Conservation (phyloP, 371 early-diverging fungal genomes). For the Cokeromyces recurvatus region DNA sequence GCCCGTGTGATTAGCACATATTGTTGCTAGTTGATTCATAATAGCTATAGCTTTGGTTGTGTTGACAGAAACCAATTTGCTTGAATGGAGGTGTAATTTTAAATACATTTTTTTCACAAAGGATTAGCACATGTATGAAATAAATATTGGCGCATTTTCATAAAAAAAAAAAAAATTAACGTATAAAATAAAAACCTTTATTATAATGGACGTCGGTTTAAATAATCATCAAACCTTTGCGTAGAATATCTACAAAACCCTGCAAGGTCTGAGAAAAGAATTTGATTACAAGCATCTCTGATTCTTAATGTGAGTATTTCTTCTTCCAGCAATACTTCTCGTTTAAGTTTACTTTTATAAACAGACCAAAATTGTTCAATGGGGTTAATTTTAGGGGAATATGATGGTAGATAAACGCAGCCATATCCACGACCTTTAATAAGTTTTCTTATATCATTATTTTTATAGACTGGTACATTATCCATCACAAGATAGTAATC, state of each 20-base stretch:
- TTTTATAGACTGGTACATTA: not conserved
- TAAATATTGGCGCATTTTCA: too few relatives aligned
- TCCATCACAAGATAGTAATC: conserved; percentile 5
- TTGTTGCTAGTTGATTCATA: not conserved
- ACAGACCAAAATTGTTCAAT: conserved; percentile 10
- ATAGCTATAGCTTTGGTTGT: not conserved
- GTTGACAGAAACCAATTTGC: too few relatives aligned
- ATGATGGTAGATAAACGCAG: conserved; percentile 5
- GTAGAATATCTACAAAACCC: conserved; percentile 5
- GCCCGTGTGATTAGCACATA: not conserved
- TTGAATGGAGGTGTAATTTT: too few relatives aligned
- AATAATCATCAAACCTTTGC: too few relatives aligned
- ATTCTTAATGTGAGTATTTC: conserved; percentile 7
- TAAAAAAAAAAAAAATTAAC: too few relatives aligned
- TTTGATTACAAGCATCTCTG: conserved; percentile 4
- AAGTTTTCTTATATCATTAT: not conserved
- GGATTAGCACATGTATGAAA: too few relatives aligned
- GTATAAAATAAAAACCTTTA: too few relatives aligned
- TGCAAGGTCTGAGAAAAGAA: conserved; percentile 1
- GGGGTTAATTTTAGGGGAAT: too few relatives aligned
- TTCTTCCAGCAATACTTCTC: not conserved
- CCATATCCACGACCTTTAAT: not conserved
- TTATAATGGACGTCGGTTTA: too few relatives aligned
- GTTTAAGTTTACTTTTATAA: conserved; percentile 5
- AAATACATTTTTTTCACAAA: too few relatives aligned